These are phyloP conservation scores for Pichia occidentalis DNA, from an alignment of 805 yeast genomes.

Conservation along the genomic window DNA sequence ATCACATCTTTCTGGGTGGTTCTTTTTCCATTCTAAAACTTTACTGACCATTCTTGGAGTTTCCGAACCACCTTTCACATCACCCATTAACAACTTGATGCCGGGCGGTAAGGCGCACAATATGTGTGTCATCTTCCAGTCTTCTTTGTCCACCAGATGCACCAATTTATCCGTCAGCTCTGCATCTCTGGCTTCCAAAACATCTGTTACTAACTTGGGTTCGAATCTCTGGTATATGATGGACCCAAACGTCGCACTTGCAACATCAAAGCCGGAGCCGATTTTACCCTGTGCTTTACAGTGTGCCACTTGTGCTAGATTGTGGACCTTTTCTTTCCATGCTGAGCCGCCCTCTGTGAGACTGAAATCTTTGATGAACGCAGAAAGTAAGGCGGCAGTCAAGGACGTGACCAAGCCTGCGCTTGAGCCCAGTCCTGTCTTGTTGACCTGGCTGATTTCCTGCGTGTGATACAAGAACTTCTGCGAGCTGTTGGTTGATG, in stretches of 20 bases:
- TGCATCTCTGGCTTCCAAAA: slow-evolving; percentile 12
- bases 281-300: slow-evolving; percentile 92
- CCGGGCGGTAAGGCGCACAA: slow-evolving; percentile 62
- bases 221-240: slow-evolving; percentile 73
- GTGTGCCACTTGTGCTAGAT: slow-evolving; percentile 82
- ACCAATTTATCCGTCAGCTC: slow-evolving; percentile 22
- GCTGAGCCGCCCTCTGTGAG: slow-evolving; percentile 22
- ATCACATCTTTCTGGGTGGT: slow-evolving; percentile 43
- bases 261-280: slow-evolving; percentile 97
- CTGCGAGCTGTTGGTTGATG: slow-evolving; percentile 32
- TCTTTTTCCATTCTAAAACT: slow-evolving; percentile 64
- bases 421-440: slow-evolving; percentile 94
- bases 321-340: slow-evolving; percentile 49
- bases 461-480: slow-evolving; percentile 53
- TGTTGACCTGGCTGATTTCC: slow-evolving; percentile 68
- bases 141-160: slow-evolving; percentile 33
- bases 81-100: slow-evolving; percentile 81
- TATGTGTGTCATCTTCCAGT: slow-evolving; percentile 58
- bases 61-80: slow-evolving; percentile 85
- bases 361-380: slow-evolving; percentile 33
- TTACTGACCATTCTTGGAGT: slow-evolving; percentile 84
- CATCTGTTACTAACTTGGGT: slow-evolving; percentile 41
- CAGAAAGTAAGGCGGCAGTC: slow-evolving; percentile 58
- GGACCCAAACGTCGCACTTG: slow-evolving; percentile 90
- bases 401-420: slow-evolving; percentile 87